Evolutionary conservation across 768 basidiomycete genomes (phyloP).

Genomic region (Amanita pseudoporphyria): DNA sequence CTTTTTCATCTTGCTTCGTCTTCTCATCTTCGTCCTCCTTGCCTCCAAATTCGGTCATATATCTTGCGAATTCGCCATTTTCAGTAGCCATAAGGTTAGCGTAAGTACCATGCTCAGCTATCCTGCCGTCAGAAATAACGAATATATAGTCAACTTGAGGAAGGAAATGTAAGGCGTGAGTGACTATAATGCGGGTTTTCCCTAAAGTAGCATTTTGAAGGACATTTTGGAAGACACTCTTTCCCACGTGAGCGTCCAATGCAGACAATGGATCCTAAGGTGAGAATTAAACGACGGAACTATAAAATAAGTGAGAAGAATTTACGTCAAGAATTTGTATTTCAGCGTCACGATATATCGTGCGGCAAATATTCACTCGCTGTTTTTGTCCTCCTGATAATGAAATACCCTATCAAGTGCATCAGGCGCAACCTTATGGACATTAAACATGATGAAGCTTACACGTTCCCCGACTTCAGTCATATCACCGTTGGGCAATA

Average conservation of each 20-base stretch:
- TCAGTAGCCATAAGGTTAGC: conserved; percentile 49
- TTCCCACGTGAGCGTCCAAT: conserved; percentile 88
- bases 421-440: not conserved
- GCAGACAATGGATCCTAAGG: conserved; percentile 75
- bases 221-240: conserved; percentile 78
- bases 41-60: conserved; percentile 72
- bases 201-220: conserved; percentile 49
- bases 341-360: conserved; percentile 79
- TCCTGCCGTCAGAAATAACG: conserved; percentile 63
- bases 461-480: conserved; percentile 78
- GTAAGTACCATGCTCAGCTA: conserved; percentile 78
- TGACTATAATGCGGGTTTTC: conserved; percentile 85
- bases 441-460: not conserved
- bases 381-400: conserved; percentile 78
- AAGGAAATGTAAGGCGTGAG: conserved; percentile 86
- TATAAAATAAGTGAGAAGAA: not conserved
- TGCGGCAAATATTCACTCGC: conserved; percentile 76
- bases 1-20: conserved; percentile 34
- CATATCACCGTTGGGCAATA: conserved; percentile 67
- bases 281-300: not conserved
- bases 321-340: conserved; percentile 77
- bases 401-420: conserved; percentile 56
- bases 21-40: conserved; percentile 46
- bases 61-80: conserved; percentile 58
- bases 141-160: conserved; percentile 83